Evolutionary conservation across 768 basidiomycete genomes (phyloP), one percentile per base, ranked within the genome.

Genomic region (Rhizopogon vulgaris): DNA sequence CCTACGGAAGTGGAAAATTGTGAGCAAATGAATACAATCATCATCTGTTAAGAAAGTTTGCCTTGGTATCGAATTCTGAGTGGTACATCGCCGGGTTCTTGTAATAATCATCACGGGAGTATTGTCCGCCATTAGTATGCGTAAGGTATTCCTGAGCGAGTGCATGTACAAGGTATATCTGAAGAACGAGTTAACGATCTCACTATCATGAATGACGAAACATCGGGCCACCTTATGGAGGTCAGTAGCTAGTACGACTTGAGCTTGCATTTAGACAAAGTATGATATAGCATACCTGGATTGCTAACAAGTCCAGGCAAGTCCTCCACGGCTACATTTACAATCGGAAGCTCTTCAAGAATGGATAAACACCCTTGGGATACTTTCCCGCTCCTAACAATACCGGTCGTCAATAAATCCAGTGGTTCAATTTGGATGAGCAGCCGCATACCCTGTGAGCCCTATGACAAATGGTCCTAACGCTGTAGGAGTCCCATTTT

Each of bases 391-490:
- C 73, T 79, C 10, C 91, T 92, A 41, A 49, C 48, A 28, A 41
- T 27, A 49, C 36, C 12, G 32, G 37, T 55, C 38, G 28, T 46
- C 9, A 49, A 32, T 42, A 54, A 22, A 41, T 41, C 30, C 32
- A 30, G 43, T 1, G 47, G 38, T 8, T 9, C n/a, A 49, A 52
- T 22, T 38, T 36, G 18, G 17, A 37, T 28, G 0, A 57, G 41
- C 17, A 11, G 61, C 75, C 45, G 15, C 32, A 5, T 63, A 90
- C 89, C 92, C 92, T 22, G 91, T 94, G 40, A 94, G 62, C 15
- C 90, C 87, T 48, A 93, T 78, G 0, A 94, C 77, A 34, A 90
- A 80, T 0, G 94, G 93, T 2, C 89, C 91, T 1, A 86, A 71
- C 8, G 69, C 68, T n/a, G 66, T 65, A 5, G 86, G 83, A 1